Evolutionary conservation across 2,329 filamentous ascomycete genomes (phyloP), one percentile per base, ranked within the genome.

Genomic region (Chrysoporthe deuterocubensis): DNA sequence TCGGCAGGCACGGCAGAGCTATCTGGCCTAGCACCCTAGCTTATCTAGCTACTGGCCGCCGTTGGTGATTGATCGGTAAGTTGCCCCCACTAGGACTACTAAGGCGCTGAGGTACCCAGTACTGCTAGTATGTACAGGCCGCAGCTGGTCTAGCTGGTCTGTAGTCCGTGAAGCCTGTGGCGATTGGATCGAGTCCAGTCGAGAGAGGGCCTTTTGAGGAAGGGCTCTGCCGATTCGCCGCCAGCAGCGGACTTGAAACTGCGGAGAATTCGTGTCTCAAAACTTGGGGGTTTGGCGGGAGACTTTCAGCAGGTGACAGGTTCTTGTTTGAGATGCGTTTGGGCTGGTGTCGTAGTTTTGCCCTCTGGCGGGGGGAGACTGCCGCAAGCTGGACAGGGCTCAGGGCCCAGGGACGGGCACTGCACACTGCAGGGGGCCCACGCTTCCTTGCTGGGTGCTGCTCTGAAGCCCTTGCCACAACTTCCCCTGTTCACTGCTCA

Each of bases 1-100:
- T 57, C 54, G 16, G 34, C 54, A 57, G 54, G 54, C 54, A 18
- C 3, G 21, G 14, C 32, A 3, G 70, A 68, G 69, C 67, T 70
- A 66, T 70, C 26, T 16, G 26, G 54, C 54, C 8, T 34, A 40
- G 32, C 52, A 56, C 52, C 26, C 26, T 50, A 11, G 26, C 26
- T 26, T 26, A 26, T 26, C 26, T 26, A 26, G 26, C 26, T 26
- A 26, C 26, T 26, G 26, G 26, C 26, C 26, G 26, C 26, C 26
- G 26, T 26, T 26, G 26, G 26, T 26, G 26, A 26, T 26, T 26
- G 26, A 26, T 26, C 26, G 26, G 26, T 26, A 26, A 26, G 26
- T 26, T 26, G 26, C 26, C 48, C n/a, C 48, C 48, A 52, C 48
- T 21, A 32, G 13, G 48, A 40, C 37, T 26, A 26, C 26, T 26